Conservation (phyloP, 805 yeast species). For the Candida broadrunensis region DNA sequence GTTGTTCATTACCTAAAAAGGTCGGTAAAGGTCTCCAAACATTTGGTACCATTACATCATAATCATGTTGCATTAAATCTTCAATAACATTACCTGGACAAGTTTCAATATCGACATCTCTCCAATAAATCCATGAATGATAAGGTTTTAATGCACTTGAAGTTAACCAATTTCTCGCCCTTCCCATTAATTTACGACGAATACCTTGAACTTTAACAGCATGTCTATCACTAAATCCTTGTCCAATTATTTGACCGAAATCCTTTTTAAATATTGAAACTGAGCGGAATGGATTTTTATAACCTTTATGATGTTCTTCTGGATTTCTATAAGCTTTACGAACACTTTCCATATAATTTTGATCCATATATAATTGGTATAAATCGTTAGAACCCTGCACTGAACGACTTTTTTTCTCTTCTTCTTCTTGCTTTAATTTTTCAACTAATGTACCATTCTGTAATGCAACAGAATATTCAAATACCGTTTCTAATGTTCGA, state of each 20-base stretch:
- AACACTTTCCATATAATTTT: slow-evolving; percentile 53
- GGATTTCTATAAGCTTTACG: slow-evolving; percentile 62
- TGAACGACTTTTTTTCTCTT: slow-evolving; percentile 25
- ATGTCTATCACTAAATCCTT: slow-evolving; percentile 79
- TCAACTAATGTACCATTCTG: slow-evolving; percentile 66
- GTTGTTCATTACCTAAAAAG: slow-evolving; percentile 86
- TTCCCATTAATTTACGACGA: slow-evolving; percentile 79
- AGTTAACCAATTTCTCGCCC: slow-evolving; percentile 83
- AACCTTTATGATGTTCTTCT: slow-evolving; percentile 51
- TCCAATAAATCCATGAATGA: slow-evolving; percentile 90
- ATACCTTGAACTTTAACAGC: slow-evolving; percentile 85
- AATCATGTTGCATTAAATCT: slow-evolving; percentile 64
- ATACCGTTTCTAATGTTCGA: slow-evolving; percentile 60
- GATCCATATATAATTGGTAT: slow-evolving; percentile 69
- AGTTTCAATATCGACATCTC: slow-evolving; percentile 84
- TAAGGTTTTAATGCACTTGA: slow-evolving; percentile 73
- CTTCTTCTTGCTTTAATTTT: slow-evolving; percentile 43
- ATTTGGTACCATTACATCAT: slow-evolving; percentile 78
- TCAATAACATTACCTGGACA: slow-evolving; percentile 75
- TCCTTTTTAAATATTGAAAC: slow-evolving; percentile 79
- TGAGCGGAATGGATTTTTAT: slow-evolving; percentile 68
- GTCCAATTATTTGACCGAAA: slow-evolving; percentile 82
- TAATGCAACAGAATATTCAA: slow-evolving; percentile 62
- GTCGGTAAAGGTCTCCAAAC: slow-evolving; percentile 98
- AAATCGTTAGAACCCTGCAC: slow-evolving; percentile 58